Base-by-base conservation (phyloP, 2,329 filamentous ascomycete genomes). In the Curvularia sp. region DNA sequence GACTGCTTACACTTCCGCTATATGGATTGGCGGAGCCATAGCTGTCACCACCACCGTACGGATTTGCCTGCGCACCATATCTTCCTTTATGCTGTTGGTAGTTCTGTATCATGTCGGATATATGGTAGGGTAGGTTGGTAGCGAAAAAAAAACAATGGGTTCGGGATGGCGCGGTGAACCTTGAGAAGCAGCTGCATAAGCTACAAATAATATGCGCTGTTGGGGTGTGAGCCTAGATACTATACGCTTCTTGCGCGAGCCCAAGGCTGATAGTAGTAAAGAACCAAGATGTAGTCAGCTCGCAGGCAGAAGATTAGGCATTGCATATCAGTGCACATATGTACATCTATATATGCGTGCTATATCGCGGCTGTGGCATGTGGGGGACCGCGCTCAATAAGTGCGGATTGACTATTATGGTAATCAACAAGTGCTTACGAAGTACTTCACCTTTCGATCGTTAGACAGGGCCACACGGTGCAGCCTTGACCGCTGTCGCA, bases 11-110 rank as follows among this genome's bases (percentile, higher is more conserved):
- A n/a, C n/a, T n/a, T n/a, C n/a, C n/a, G n/a, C n/a, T n/a, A n/a
- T n/a, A n/a, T 13, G 72, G 71, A 64, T 73, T 73, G 22, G 65
- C 63, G 31, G 65, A 63, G 65, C 66, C 66, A 53, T 75, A 73
- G 43, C 70, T 67, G 28, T 62, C 69, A 31, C 72, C 71, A 52
- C 72, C 71, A 52, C 75, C 77, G 53, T 80, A 80, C 9, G 78
- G 77, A 62, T 79, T 78, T 28, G 69, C 66, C 31, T 62, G 62
- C 31, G 35, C 51, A 42, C 51, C 41, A n/a, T 58, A 55, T 28
- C 55, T 50, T 10, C 31, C 56, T 41, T 58, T 26, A 65, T 83
- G 82, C 57, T 85, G 83, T 64, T 84, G 81, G 75, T 89, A 88
- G 59, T 73, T 73, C 64, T 70, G 64, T 68, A 72, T 72, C 71